phyloP scores from a whole-genome alignment of 202 grass and related monocot species.

The Alloteropsis angusta region DNA sequence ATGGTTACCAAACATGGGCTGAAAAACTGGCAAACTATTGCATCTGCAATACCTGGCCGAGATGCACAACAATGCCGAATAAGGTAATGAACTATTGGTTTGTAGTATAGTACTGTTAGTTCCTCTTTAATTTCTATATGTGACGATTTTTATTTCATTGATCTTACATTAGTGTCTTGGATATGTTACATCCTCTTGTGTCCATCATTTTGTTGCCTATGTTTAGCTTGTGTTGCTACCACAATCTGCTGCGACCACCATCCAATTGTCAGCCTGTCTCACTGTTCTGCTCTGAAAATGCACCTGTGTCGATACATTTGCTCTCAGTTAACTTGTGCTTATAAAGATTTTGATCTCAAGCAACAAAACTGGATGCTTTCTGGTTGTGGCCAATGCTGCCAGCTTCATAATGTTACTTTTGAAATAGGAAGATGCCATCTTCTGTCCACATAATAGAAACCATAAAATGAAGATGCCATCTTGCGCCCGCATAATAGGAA shows the following conservation, averaged over 20 bases:
- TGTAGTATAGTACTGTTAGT: background rate
- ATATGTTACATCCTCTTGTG: background rate
- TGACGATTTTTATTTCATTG: background rate
- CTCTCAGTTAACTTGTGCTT: background rate
- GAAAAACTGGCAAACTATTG: slow-evolving; percentile 42
- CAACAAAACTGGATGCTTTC: background rate
- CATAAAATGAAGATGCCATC: background rate
- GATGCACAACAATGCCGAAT: slow-evolving; percentile 38
- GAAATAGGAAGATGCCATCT: background rate
- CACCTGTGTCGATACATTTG: background rate
- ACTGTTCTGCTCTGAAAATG: background rate
- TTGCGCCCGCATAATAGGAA: background rate
- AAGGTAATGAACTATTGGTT: slow-evolving; percentile 26
- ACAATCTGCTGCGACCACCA: background rate
- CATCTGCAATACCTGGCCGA: slow-evolving; percentile 48
- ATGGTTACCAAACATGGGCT: slow-evolving; percentile 46
- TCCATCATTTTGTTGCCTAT: background rate
- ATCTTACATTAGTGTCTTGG: background rate
- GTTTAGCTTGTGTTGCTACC: background rate
- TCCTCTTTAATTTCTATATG: slow-evolving; percentile 2
- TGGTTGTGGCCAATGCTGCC: background rate
- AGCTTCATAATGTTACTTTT: background rate
- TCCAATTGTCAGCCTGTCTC: background rate
- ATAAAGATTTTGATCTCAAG: background rate
- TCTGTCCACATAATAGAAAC: background rate